A percentile compares a stretch with the other conserved stretches of the same genome.
These are phyloP conservation scores for Bruguiera parviflora DNA, from an alignment of 345 rosid species.

Conservation along the genomic window DNA sequence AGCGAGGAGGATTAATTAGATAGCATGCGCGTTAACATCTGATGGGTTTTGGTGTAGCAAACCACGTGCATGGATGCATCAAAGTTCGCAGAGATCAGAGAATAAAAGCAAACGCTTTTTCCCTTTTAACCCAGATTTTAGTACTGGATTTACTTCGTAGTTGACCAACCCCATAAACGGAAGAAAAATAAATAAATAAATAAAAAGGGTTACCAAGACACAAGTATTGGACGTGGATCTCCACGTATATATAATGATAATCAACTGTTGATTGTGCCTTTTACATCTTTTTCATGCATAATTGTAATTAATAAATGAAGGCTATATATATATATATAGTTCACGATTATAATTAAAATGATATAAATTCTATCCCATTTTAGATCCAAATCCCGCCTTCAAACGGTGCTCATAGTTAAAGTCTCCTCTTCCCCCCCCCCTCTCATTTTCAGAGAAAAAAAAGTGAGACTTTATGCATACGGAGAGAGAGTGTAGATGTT, in stretches of 20 bases:
- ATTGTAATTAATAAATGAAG: too few species aligned
- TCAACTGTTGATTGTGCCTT: too few species aligned
- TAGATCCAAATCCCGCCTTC: too few species aligned
- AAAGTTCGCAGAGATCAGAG: constrained; percentile 36
- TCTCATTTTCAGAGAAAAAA: constrained; percentile 4
- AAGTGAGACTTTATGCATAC: constrained; percentile 24
- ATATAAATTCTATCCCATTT: too few species aligned
- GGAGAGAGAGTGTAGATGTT: constrained; percentile 16
- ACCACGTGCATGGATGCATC: constrained; percentile 48
- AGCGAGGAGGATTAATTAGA: not conserved
- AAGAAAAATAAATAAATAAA: too few species aligned
- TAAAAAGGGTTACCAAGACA: too few species aligned
- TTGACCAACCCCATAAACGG: constrained; percentile 6
- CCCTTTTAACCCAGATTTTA: not conserved
- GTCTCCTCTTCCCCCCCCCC: not conserved
- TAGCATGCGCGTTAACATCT: constrained; percentile 8
- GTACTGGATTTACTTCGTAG: constrained; percentile 5
- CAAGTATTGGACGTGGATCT: too few species aligned
- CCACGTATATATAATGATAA: too few species aligned
- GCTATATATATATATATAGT: too few species aligned
- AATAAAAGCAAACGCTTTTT: constrained; percentile 23
- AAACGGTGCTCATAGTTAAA: not conserved
- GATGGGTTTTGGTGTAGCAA: constrained; percentile 24
- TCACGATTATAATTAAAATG: too few species aligned
- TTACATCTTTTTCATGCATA: too few species aligned